phyloP scores from a whole-genome alignment of 2,329 filamentous ascomycete genomes.

The Aspergillus melleus region DNA sequence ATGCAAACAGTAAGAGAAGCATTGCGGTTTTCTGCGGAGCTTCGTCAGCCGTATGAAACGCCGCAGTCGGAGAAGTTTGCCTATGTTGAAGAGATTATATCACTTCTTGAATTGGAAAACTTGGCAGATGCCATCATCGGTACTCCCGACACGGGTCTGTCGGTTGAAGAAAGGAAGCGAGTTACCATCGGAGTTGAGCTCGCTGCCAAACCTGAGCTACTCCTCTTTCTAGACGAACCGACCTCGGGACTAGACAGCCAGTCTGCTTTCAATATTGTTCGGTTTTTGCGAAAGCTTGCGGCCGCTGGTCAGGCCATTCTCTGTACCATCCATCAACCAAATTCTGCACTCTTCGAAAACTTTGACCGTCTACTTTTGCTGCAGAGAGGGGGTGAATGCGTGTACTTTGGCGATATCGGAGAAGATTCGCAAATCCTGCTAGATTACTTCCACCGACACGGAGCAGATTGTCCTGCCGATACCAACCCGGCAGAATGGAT shows the following conservation, averaged over 20 bases:
- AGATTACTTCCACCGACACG: slow-evolving; percentile 55
- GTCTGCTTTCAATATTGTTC: slow-evolving; percentile 60
- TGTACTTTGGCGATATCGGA: slow-evolving; percentile 58
- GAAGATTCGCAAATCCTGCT: slow-evolving; percentile 50
- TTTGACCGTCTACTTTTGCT: slow-evolving; percentile 60
- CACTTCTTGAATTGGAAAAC: slow-evolving; percentile 65
- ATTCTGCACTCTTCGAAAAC: slow-evolving; percentile 56
- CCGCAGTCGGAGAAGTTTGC: slow-evolving; percentile 62
- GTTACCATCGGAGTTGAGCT: slow-evolving; percentile 42
- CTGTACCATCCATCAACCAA: slow-evolving; percentile 63
- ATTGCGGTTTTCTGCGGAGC: slow-evolving; percentile 64
- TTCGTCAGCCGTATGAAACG: slow-evolving; percentile 61
- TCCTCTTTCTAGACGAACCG: slow-evolving; percentile 66
- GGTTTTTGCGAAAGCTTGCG: slow-evolving; percentile 60
- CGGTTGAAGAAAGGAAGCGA: slow-evolving; percentile 51
- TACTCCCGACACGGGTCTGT: slow-evolving; percentile 59
- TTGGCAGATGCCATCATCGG: slow-evolving; percentile 68
- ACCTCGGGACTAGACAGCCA: slow-evolving; percentile 60
- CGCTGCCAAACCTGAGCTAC: slow-evolving; percentile 49
- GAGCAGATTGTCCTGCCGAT: slow-evolving; percentile 50
- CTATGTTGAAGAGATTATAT: slow-evolving; percentile 66
- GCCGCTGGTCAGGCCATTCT: slow-evolving; percentile 60
- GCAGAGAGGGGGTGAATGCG: slow-evolving; percentile 54
- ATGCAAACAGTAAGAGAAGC: slow-evolving; percentile 66
- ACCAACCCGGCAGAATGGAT: slow-evolving; percentile 56